Base-by-base conservation (phyloP, 768 basidiomycete species). In the Hypholoma fasciculare region DNA sequence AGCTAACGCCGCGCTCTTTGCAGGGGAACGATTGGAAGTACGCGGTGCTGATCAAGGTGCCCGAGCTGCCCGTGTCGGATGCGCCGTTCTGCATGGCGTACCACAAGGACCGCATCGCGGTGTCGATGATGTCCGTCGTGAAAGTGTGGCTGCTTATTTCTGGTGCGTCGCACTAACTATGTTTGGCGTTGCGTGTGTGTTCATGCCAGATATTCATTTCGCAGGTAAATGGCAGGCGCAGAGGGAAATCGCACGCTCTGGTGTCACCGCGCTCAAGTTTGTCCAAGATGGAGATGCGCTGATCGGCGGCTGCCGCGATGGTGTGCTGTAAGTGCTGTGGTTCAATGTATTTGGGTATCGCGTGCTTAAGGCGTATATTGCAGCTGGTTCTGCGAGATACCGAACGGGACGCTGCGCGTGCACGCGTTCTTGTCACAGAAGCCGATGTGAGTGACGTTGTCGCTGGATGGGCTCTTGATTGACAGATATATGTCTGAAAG, bases 311-410 rank as follows among this genome's bases (percentile, higher is more conserved):
- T 89, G 89, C 27, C 79, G 78, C 53, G 88, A 90, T 63, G 88
- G 88, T 11, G 83, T 85, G 17, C 63, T 90, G 88, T 89, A 69
- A 56, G 85, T 63, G 46, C 44, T 23, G 54, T 27, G 48, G 13
- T 34, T 14, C 9, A 27, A 17, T 11, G 27, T 47, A 42, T 55
- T 14, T 30, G 19, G 11, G 1, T 20, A 14, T 56, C 38, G 47
- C 4, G 2, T 5, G 9, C 49, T n/a, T 38, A n/a, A 57, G 51
- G 57, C 37, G 27, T 57, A 63, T n/a, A 59, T 40, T 56, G 26
- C 56, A 88, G 87, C 60, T 89, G 88, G 88, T 80, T 85, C 66
- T 87, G 83, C 62, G 82, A 84, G 65, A 73, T 89, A 58, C 85
- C 86, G 0, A 87, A 87, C 61, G 87, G 87, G 26, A 87, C 82